Conservation (phyloP, 1,284 basidiomycete genomes). For the Rhodotorula glutinis region DNA sequence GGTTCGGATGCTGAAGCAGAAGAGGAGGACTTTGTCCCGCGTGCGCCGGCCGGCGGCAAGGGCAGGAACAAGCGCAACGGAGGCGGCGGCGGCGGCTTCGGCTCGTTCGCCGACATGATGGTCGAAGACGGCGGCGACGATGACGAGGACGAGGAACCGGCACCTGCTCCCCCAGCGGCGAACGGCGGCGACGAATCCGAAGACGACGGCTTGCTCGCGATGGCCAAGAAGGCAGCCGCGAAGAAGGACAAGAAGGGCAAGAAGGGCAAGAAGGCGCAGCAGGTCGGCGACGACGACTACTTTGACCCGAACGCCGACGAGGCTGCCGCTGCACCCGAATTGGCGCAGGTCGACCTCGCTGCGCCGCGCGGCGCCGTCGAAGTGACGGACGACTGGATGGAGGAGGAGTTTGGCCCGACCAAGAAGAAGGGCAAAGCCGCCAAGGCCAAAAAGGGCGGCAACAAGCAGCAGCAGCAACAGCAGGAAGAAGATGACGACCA, state of each 20-base stretch:
- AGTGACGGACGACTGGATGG: conserved; percentile 58
- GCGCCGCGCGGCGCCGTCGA: conserved; percentile 55
- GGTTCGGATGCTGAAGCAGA: conserved; percentile 12
- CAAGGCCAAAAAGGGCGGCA: conserved; percentile 53
- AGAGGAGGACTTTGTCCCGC: conserved; percentile 18
- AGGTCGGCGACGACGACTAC: conserved; percentile 45
- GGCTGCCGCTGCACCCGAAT: conserved; percentile 44
- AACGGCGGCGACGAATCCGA: conserved; percentile 54
- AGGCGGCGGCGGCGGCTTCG: conserved; percentile 15
- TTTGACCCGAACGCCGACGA: conserved; percentile 34
- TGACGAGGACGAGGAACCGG: conserved; percentile 55
- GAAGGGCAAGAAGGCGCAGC: conserved; percentile 45
- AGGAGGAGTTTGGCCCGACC: conserved; percentile 65
- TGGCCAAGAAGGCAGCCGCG: conserved; percentile 59
- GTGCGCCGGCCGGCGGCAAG: neutral
- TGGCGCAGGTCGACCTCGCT: conserved; percentile 51
- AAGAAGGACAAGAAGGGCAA: conserved; percentile 71
- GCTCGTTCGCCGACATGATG: conserved; percentile 15
- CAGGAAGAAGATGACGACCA: conserved; percentile 28
- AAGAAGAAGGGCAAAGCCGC: conserved; percentile 55
- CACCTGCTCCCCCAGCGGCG: neutral
- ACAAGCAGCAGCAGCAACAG: conserved; percentile 44
- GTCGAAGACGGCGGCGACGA: conserved; percentile 46
- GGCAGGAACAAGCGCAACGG: conserved; percentile 13
- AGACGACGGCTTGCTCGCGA: conserved; percentile 71